Conservation (phyloP, 768 basidiomycete species). For the Obba rivulosa region DNA sequence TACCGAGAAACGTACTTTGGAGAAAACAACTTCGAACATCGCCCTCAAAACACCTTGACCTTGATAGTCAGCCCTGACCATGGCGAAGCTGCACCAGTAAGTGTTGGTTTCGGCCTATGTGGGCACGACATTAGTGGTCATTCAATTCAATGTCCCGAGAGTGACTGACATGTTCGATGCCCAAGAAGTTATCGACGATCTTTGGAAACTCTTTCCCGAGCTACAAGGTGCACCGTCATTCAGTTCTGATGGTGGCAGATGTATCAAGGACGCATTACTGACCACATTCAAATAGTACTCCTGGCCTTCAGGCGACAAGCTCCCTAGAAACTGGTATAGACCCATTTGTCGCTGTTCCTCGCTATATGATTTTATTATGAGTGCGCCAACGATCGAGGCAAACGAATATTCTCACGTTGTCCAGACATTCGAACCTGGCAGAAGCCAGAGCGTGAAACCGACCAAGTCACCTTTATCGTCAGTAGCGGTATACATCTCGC, state of each 20-base stretch:
- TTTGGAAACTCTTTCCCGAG: slow-evolving; percentile 9
- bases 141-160: too few species aligned
- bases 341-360: slow-evolving; percentile 13
- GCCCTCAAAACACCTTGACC: slow-evolving; percentile 7
- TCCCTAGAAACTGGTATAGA: slow-evolving; percentile 9
- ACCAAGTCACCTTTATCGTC: slow-evolving; percentile 8
- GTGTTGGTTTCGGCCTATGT: slow-evolving; percentile 7
- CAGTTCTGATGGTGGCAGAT: background rate
- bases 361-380: slow-evolving; percentile 4
- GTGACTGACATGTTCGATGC: slow-evolving; percentile 10
- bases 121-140: background rate
- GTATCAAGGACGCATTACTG: background rate
- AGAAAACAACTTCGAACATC: slow-evolving; percentile 9
- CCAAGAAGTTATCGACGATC: slow-evolving; percentile 11
- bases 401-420: too few species aligned
- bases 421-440: slow-evolving; percentile 2
- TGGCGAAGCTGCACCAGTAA: slow-evolving; percentile 15
- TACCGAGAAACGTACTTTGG: slow-evolving; percentile 5
- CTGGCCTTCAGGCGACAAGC: slow-evolving; percentile 14
- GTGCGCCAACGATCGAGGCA: too few species aligned
- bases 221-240: background rate
- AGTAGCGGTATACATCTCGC: slow-evolving; percentile 12
- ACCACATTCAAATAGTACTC: slow-evolving; percentile 12
- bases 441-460: slow-evolving; percentile 10
- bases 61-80: slow-evolving; percentile 13